These are phyloP conservation scores for Salix caprea DNA, from an alignment of 345 rosid genomes.

Conservation along the genomic window DNA sequence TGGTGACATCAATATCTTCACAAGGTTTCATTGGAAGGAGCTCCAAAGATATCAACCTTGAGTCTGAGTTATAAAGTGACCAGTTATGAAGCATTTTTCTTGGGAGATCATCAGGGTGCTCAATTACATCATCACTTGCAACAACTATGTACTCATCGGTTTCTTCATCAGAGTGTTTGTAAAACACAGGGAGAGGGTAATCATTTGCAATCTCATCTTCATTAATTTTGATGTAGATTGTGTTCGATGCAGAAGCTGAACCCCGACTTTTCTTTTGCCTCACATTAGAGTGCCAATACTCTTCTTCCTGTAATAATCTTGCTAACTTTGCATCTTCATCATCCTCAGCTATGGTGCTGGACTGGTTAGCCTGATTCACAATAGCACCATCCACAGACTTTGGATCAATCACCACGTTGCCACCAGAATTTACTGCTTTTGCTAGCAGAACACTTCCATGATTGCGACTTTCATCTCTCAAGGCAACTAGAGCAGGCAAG, in stretches of 20 bases:
- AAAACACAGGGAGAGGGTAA: constrained; percentile 82
- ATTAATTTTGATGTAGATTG: constrained; percentile 60
- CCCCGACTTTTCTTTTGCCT: constrained; percentile 42
- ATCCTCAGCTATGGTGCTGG: constrained; percentile 34
- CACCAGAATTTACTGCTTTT: neutral
- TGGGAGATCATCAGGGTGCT: constrained; percentile 52
- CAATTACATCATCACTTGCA: constrained; percentile 36
- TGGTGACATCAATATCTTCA: constrained; percentile 65
- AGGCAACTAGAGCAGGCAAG: constrained; percentile 20
- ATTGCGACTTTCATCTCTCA: constrained; percentile 15
- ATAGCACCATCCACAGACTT: constrained; percentile 8
- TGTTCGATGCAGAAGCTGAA: constrained; percentile 42
- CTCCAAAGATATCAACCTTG: constrained; percentile 68
- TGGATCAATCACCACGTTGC: constrained; percentile 33
- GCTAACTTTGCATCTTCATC: constrained; percentile 65
- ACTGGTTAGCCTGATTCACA: constrained; percentile 16
- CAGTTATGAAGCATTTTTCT: constrained; percentile 65
- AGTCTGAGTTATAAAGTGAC: constrained; percentile 79
- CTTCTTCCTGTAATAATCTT: constrained; percentile 67
- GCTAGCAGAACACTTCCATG: constrained; percentile 8
- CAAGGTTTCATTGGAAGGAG: constrained; percentile 75
- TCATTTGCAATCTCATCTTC: constrained; percentile 84
- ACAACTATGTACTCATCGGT: constrained; percentile 56
- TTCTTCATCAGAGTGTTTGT: constrained; percentile 52
- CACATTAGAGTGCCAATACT: constrained; percentile 49